A percentile compares a stretch with the other conserved stretches of the same genome.
Evolutionary conservation across 2,329 filamentous ascomycete species (phyloP).

Genomic region (Monilinia fructigena): DNA sequence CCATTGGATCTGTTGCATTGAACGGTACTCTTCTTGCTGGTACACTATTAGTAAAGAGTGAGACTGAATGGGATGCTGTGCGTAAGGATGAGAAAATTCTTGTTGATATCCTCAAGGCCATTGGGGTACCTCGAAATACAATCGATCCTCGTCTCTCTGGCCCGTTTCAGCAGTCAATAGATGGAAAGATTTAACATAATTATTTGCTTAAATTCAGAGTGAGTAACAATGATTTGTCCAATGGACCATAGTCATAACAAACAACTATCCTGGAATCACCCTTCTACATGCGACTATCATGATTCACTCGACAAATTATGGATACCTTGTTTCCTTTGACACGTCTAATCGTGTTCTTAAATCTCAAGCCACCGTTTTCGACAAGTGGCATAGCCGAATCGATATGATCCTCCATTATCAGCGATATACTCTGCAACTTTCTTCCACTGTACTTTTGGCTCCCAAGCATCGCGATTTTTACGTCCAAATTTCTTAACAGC

Average conservation of each 20-base stretch:
- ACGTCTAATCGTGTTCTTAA: slow-evolving; percentile 22
- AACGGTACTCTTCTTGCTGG: slow-evolving; percentile 65
- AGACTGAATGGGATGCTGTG: slow-evolving; percentile 57
- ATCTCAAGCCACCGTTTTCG: slow-evolving; percentile 56
- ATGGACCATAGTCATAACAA: background rate
- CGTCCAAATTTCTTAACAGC: slow-evolving; percentile 44
- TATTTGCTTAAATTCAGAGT: background rate
- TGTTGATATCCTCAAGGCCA: slow-evolving; percentile 42
- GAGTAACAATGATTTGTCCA: background rate
- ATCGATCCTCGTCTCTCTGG: background rate
- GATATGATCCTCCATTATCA: slow-evolving; percentile 54
- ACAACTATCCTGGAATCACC: background rate
- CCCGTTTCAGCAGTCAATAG: background rate
- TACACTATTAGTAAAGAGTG: slow-evolving; percentile 60
- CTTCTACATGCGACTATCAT: background rate
- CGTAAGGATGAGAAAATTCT: slow-evolving; percentile 45
- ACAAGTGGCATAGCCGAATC: slow-evolving; percentile 59
- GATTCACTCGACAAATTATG: too few species aligned
- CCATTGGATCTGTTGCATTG: slow-evolving; percentile 43
- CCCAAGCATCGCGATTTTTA: slow-evolving; percentile 19
- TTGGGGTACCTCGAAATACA: slow-evolving; percentile 29
- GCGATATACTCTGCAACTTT: slow-evolving; percentile 54
- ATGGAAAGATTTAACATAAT: slow-evolving; percentile 6
- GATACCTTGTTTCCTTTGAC: background rate
- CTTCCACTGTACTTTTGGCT: slow-evolving; percentile 55